phyloP scores from a whole-genome alignment of 495 filamentous ascomycete species.

The Aspergillus cavernicola region DNA sequence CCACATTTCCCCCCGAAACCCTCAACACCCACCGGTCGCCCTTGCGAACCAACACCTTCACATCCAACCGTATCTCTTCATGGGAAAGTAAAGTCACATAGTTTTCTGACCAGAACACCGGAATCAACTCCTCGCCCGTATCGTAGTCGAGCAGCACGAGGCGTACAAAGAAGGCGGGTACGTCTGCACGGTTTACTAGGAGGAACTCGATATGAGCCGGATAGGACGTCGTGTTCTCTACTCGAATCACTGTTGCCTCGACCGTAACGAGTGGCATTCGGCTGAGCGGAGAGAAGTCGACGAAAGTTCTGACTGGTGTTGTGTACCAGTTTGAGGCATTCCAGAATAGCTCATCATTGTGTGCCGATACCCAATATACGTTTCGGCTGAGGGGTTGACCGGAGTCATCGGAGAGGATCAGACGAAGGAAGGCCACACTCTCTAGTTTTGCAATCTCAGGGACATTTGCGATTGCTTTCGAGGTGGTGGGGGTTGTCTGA shows the following conservation, averaged over 20 bases:
- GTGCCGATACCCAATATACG: constrained; percentile 57
- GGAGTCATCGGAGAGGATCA: constrained; percentile 36
- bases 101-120: constrained; percentile 58
- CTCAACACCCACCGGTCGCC: constrained; percentile 14
- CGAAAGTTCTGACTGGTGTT: constrained; percentile 53
- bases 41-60: constrained; percentile 23
- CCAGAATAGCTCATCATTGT: constrained; percentile 52
- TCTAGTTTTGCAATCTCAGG: constrained; percentile 27
- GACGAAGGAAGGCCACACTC: constrained; percentile 48
- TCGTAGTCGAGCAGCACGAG: constrained; percentile 41
- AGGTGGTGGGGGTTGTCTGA: constrained; percentile 22
- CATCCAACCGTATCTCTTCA: constrained; percentile 37
- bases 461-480: constrained; percentile 23
- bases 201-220: constrained; percentile 26
- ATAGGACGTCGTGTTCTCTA: too few relatives aligned
- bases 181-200: constrained; percentile 39
- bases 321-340: constrained; percentile 53
- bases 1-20: constrained; percentile 16
- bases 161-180: constrained; percentile 56
- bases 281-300: constrained; percentile 48
- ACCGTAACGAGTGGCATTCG: constrained; percentile 37
- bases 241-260: constrained; percentile 12
- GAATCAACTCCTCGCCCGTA: constrained; percentile 40
- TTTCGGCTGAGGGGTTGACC: constrained; percentile 48
- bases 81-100: constrained; percentile 59